Conservation (phyloP, 2,329 filamentous ascomycete genomes). For the Ophiostoma australiae region DNA sequence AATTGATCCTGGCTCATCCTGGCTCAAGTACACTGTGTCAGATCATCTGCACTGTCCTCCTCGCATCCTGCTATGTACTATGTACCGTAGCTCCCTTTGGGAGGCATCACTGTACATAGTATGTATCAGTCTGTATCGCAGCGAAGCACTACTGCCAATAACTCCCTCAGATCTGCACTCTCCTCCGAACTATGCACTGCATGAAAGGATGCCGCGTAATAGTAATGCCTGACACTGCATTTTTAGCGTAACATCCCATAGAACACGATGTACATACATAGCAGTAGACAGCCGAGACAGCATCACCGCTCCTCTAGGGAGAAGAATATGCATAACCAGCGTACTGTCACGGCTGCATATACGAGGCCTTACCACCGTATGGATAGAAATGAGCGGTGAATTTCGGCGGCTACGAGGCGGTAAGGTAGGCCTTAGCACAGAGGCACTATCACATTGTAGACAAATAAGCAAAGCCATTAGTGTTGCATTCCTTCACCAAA, state of each 20-base stretch:
- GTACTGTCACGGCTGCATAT: background rate
- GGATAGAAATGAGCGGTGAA: background rate
- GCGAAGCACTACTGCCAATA: background rate
- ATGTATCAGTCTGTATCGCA: no score
- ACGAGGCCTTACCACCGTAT: background rate
- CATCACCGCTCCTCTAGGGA: background rate
- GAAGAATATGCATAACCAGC: background rate
- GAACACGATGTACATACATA: no score
- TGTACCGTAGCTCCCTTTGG: no score
- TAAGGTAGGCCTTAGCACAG: background rate
- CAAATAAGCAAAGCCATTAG: background rate
- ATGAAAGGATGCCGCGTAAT: background rate
- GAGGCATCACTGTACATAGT: no score
- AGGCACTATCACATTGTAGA: background rate
- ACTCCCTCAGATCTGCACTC: background rate
- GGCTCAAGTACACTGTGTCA: background rate
- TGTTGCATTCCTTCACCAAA: background rate
- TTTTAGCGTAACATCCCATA: background rate
- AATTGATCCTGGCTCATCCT: background rate
- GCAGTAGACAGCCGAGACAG: background rate
- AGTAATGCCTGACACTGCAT: background rate
- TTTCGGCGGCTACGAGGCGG: background rate
- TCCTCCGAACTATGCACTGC: background rate
- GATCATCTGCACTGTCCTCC: background rate
- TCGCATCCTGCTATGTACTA: no score